Conservation (phyloP, 129 eudicot species). For the Saposhnikovia divaricata region DNA sequence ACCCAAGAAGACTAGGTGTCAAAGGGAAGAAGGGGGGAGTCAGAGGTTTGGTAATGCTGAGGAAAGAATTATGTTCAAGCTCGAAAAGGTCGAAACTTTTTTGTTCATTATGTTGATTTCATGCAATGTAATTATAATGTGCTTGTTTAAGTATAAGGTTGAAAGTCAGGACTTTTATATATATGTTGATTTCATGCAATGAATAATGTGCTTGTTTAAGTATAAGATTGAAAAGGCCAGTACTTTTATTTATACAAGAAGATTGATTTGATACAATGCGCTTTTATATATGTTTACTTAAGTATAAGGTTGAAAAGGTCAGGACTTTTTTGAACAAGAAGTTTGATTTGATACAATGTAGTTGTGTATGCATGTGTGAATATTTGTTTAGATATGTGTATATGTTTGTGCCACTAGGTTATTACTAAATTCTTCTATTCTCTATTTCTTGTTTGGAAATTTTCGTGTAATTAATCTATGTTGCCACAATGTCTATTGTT, state of each 20-base stretch:
- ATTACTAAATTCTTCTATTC: too few species aligned
- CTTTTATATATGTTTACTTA: too few species aligned
- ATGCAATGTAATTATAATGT: neutral
- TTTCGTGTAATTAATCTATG: neutral
- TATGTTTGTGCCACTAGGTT: too few species aligned
- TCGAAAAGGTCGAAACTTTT: neutral
- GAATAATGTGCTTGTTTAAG: too few species aligned
- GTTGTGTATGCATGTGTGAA: neutral
- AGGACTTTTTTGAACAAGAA: neutral
- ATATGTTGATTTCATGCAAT: too few species aligned
- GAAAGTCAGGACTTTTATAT: neutral
- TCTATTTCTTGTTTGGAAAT: too few species aligned
- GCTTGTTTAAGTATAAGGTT: too few species aligned
- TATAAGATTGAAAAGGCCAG: too few species aligned
- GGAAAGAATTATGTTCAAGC: too few species aligned
- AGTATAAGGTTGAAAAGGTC: neutral
- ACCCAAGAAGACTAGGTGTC: constrained; percentile 38
- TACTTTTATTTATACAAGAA: too few species aligned
- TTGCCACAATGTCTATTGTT: neutral
- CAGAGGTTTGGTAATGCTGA: constrained; percentile 42
- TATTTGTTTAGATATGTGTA: neutral
- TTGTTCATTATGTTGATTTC: neutral
- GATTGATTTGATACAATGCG: too few species aligned
- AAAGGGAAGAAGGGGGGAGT: constrained; percentile 35
- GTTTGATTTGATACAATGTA: neutral